Percentiles rank a stretch among this genome's conserved stretches.
Evolutionary conservation across 1,284 basidiomycete genomes (phyloP).

Genomic region (Rhodotorula sp.): DNA sequence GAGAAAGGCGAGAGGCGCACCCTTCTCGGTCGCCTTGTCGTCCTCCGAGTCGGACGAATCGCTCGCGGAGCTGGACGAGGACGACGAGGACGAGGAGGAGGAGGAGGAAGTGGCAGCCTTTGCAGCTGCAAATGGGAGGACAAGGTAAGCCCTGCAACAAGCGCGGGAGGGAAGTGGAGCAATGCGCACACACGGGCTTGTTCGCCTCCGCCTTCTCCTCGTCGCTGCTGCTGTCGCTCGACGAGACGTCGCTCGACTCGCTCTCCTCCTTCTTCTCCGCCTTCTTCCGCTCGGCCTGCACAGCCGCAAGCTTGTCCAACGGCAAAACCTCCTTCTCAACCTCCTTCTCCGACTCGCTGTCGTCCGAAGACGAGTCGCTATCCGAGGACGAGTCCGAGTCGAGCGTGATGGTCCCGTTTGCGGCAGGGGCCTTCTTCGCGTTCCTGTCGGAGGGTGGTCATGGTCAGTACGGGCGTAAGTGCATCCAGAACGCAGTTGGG

Average conservation of each 20-base stretch:
- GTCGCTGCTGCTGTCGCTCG: constrained; percentile 6
- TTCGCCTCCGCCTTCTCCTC: neutral
- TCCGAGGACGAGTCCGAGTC: neutral
- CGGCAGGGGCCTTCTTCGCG: constrained; percentile 10
- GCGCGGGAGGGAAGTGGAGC: neutral
- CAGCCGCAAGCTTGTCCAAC: too few species aligned
- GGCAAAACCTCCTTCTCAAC: too few species aligned
- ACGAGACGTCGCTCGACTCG: neutral
- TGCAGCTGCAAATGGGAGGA: neutral
- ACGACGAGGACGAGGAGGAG: constrained; percentile 7
- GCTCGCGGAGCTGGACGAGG: constrained; percentile 2
- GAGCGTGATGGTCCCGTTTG: neutral
- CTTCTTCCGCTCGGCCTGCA: too few species aligned
- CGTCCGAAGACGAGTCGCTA: neutral
- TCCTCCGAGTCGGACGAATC: constrained; percentile 24
- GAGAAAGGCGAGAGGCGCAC: neutral
- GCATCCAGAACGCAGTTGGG: neutral
- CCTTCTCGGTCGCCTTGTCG: constrained; percentile 34
- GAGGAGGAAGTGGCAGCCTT: too few species aligned
- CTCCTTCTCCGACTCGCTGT: constrained; percentile 1
- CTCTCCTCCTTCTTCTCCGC: constrained; percentile 59
- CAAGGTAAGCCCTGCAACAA: neutral
- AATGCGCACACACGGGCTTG: neutral
- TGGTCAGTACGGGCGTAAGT: neutral
- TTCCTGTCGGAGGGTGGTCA: neutral